A percentile compares a stretch with the other conserved stretches of the same genome.
These are phyloP conservation scores for Cystoderma amianthinum DNA, from an alignment of 768 basidiomycete species.

Conservation along the genomic window DNA sequence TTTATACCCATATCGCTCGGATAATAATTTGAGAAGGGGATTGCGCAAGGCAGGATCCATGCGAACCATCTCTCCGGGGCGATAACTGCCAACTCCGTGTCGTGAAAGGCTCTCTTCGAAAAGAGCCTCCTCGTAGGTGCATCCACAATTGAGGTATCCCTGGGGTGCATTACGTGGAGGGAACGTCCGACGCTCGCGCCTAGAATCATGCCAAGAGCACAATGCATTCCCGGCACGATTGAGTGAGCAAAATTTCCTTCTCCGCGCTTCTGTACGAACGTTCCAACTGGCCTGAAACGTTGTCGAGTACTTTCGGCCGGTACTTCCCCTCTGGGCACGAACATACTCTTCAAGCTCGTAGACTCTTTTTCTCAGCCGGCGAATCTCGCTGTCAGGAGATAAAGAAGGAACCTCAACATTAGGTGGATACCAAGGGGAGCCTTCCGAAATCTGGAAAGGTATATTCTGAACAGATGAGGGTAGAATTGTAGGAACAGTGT, in stretches of 20 bases:
- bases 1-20: slow-evolving; percentile 68
- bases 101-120: slow-evolving; percentile 82
- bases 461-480: slow-evolving; percentile 5
- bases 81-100: slow-evolving; percentile 75
- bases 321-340: slow-evolving; percentile 7
- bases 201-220: slow-evolving; percentile 87
- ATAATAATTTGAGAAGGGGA: slow-evolving; percentile 65
- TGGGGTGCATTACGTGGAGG: slow-evolving; percentile 78
- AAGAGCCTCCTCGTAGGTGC: slow-evolving; percentile 76
- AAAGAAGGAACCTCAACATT: slow-evolving; percentile 1
- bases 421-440: not conserved
- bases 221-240: slow-evolving; percentile 87
- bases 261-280: slow-evolving; percentile 66
- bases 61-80: slow-evolving; percentile 77
- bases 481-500: slow-evolving; percentile 28
- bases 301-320: slow-evolving; percentile 31
- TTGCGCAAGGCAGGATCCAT: slow-evolving; percentile 88
- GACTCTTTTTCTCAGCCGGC: slow-evolving; percentile 47
- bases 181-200: slow-evolving; percentile 70
- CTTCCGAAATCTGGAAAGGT: not conserved
- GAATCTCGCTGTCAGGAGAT: slow-evolving; percentile 42
- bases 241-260: slow-evolving; percentile 67
- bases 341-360: slow-evolving; percentile 52
- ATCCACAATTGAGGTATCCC: slow-evolving; percentile 80
- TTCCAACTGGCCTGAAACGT: slow-evolving; percentile 61